Evolutionary conservation across 345 rosid genomes (phyloP), one percentile per base, ranked within the genome.

Genomic region (Pistacia integerrima): DNA sequence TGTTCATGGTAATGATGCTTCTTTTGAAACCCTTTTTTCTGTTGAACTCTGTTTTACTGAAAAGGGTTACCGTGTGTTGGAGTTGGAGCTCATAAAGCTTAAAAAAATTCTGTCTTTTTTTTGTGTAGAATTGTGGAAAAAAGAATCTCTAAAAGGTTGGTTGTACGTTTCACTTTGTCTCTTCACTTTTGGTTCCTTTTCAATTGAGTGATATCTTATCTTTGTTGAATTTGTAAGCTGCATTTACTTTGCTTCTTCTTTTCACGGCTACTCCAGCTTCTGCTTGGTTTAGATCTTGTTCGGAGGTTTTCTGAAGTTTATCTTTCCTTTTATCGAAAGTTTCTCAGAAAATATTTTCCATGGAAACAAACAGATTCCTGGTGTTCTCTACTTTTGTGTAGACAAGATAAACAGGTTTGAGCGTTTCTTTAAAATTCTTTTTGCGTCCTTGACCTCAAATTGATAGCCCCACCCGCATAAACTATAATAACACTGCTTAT

Each of bases 391-490:
- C 25, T 52, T 72, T 59, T 69, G 62, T 14, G 57, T 71, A 28
- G 85, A 74, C 76, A 72, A 75, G 80, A 65, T 60, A 41, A 20
- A 16, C 77, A 57, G 72, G 63, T 77, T 67, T 69, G 78, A 81
- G 78, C 36, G 38, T 69, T 70, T 78, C 51, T 36, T 79, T 64
- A 62, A 61, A 61, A 35, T 70, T 70, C 75, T 44, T 65, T 65
- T 25, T 38, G 22, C 30, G 67, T 78, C 67, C 58, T 69, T 76
- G 49, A 48, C 46, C 46, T 41, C 6, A 41, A 73, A 73, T 59
- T 28, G 54, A 57, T 41, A 79, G 70, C 83, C 84, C 88, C 80
- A 79, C 84, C 88, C 80, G 76, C 82, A 17, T 44, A 4, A 54
- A 13, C 16, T 64, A 63, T 67, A 64, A 60, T 57, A 67, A 76